These are phyloP conservation scores for Planoprotostelium fungivorum DNA, from an alignment of 78 protist species.

Conservation along the genomic window DNA sequence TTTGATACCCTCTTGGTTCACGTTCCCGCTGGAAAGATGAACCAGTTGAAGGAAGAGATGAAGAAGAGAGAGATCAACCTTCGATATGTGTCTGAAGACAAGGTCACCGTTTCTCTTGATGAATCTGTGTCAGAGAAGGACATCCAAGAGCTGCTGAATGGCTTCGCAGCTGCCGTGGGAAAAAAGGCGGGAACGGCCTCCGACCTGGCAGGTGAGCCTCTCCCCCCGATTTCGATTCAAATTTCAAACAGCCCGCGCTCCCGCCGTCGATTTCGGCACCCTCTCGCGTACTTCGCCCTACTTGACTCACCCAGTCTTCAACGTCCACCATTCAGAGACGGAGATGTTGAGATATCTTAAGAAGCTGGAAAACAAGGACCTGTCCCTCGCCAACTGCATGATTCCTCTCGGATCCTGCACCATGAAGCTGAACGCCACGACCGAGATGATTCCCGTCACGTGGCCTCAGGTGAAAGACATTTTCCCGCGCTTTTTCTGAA, in stretches of 20 bases:
- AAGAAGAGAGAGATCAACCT: slow-evolving; percentile 69
- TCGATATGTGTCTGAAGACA: slow-evolving; percentile 43
- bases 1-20: slow-evolving; percentile 78
- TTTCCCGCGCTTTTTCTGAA: not conserved
- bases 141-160: slow-evolving; percentile 26
- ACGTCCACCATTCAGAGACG: slow-evolving; percentile 84
- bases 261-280: slow-evolving; percentile 5
- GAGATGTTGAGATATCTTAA: slow-evolving; percentile 90
- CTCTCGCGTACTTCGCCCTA: slow-evolving; percentile 36
- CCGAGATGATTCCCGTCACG: slow-evolving; percentile 93
- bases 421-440: slow-evolving; percentile 96
- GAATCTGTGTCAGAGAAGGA: slow-evolving; percentile 62
- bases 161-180: slow-evolving; percentile 36
- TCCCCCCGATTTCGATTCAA: not conserved
- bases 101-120: slow-evolving; percentile 79
- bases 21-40: not conserved
- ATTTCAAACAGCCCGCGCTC: not conserved
- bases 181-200: not conserved
- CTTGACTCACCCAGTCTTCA: slow-evolving; percentile 84
- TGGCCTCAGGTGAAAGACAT: slow-evolving; percentile 87
- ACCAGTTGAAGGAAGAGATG: slow-evolving; percentile 17
- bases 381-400: slow-evolving; percentile 81
- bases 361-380: slow-evolving; percentile 81
- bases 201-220: not conserved
- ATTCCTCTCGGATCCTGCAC: slow-evolving; percentile 94